Evolutionary conservation across 306 rosid species (phyloP).

Genomic region (Sesbania bispinosa): DNA sequence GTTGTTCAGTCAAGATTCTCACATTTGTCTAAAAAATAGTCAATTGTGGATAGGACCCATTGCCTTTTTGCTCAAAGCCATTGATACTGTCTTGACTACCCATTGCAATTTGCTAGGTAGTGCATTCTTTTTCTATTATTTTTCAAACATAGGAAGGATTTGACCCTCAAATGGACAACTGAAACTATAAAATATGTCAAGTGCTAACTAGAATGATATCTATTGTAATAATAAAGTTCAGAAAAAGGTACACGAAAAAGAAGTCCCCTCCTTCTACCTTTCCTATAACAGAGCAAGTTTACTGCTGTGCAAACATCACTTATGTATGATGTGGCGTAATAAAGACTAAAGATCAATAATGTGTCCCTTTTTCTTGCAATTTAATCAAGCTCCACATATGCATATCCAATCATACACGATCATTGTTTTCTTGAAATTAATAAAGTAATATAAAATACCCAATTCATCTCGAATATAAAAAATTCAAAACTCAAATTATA

Average conservation of each 20-base stretch:
- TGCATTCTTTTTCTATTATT: background rate
- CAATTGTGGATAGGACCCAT: background rate
- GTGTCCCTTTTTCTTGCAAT: background rate
- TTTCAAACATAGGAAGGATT: background rate
- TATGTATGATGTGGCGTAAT: background rate
- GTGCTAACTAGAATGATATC: constrained; percentile 13
- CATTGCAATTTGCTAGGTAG: constrained; percentile 2
- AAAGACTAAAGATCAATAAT: too few relatives aligned
- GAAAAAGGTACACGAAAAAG: background rate
- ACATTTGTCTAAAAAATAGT: background rate
- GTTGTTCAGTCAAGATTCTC: background rate
- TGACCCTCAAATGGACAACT: background rate
- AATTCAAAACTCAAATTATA: too few relatives aligned
- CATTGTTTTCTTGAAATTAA: background rate
- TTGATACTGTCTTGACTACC: constrained; percentile 2
- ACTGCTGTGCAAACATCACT: background rate
- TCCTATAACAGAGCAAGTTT: background rate
- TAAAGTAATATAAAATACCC: too few relatives aligned
- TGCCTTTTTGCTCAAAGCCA: background rate
- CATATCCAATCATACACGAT: background rate
- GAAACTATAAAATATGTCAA: background rate
- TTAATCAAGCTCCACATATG: background rate
- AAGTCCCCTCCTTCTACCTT: background rate
- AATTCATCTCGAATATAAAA: too few relatives aligned
- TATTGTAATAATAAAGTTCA: background rate